These are phyloP conservation scores for Claviceps citrina DNA, from an alignment of 2,329 filamentous ascomycete species.

Conservation along the genomic window DNA sequence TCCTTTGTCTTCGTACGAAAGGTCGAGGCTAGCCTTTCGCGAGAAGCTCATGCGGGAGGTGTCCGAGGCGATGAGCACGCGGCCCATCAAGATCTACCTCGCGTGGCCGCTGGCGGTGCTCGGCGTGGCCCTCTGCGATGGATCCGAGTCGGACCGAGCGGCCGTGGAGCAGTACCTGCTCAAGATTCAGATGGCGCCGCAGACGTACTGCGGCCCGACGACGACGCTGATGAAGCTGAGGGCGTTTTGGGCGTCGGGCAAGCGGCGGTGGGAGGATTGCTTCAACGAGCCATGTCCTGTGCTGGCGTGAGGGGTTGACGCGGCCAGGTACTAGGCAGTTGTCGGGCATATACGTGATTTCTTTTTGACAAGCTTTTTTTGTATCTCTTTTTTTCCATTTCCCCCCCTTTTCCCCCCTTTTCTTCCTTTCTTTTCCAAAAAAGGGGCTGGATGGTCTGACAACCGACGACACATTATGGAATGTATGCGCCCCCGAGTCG, in stretches of 20 bases:
- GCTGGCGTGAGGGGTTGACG: slow-evolving; percentile 1
- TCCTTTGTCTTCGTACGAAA: slow-evolving; percentile 1
- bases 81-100: neutral
- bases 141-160: neutral
- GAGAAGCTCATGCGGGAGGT: neutral
- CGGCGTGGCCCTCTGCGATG: slow-evolving; percentile 1
- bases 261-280: slow-evolving; percentile 3
- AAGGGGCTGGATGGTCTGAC: too few species aligned
- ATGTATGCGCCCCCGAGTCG: too few species aligned
- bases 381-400: too few species aligned
- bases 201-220: slow-evolving; percentile 2
- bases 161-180: slow-evolving; percentile 1
- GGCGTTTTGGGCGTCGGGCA: slow-evolving; percentile 3
- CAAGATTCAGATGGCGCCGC: neutral
- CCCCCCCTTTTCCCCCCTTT: too few species aligned
- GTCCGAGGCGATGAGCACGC: neutral
- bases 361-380: too few species aligned
- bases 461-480: too few species aligned
- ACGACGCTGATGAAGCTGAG: neutral
- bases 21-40: neutral
- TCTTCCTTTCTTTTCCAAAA: too few species aligned
- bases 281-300: slow-evolving; percentile 3
- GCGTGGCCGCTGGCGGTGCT: slow-evolving; percentile 5
- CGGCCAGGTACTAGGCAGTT: too few species aligned
- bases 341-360: too few species aligned